Base-by-base conservation (phyloP, 148 eudicot genomes). In the Rhododendron ferrugineum region DNA sequence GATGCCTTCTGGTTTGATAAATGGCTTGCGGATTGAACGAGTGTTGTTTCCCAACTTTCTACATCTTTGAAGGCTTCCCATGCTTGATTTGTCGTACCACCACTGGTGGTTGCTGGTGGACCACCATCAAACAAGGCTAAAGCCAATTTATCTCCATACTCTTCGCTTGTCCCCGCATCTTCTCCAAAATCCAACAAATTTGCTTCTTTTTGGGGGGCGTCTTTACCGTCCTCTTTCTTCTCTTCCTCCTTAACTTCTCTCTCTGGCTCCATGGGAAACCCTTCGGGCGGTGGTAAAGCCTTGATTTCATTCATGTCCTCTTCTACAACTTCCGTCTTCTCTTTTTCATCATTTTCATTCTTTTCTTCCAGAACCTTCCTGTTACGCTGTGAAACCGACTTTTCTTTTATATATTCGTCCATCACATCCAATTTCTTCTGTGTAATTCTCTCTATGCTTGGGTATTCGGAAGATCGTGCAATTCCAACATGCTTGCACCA, bases 41-140 rank as follows among this genome's bases (percentile, higher is more conserved):
- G 85, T 3, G 93, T 81, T 0, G 93, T 87, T 90, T 96, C 99
- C 99, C 99, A 96, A 42, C 95, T 94, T 0, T 92, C 88, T 11
- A 86, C 42, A 5, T 91, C 92, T 0, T 90, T 89, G 68, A 91
- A 91, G 9, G 93, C 92, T 64, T 95, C 93, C 99, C 99, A 96
- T 15, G 90, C 85, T 0, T 89, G 87, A 30, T 89, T 87, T 6
- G 83, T 85, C 6, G 90, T 80, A 4, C 20, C 60, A 2, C 83
- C 60, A 2, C 81, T 76, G n/a, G 14, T 47, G 0, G 82, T 56
- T 46, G 84, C 42, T 11, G 49, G 5, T 32, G 64, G 83, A 15
- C 56, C 90, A 11, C 93, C 92, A 13, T 95, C 94, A 26, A 96
- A 94, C 10, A 96, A 50, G 1, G 97, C 96, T 54, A 96, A 85